Evolutionary conservation across 2,329 filamentous ascomycete genomes (phyloP).

Genomic region (Fusarium staphyleae): DNA sequence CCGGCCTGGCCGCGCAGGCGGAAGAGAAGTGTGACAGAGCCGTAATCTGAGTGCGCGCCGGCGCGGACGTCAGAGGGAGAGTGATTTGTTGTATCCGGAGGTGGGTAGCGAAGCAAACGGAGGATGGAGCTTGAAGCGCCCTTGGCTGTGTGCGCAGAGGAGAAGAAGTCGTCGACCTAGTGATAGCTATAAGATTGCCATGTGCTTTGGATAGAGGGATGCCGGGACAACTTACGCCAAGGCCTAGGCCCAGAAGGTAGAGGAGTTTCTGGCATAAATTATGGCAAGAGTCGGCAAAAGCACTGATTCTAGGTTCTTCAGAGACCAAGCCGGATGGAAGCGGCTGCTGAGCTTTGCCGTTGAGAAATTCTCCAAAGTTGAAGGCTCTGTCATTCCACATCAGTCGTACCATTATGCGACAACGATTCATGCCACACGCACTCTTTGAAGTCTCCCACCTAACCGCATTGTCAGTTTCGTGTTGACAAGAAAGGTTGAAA

Average conservation of each 20-base stretch:
- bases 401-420: background rate
- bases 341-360: slow-evolving; percentile 76
- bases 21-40: slow-evolving; percentile 78
- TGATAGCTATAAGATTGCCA: slow-evolving; percentile 3
- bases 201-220: no score
- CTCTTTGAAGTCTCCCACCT: slow-evolving; percentile 91
- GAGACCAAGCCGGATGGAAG: slow-evolving; percentile 70
- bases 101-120: slow-evolving; percentile 77
- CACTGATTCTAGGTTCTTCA: slow-evolving; percentile 66
- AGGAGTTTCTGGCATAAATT: slow-evolving; percentile 76
- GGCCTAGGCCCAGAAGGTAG: slow-evolving; percentile 77
- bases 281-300: slow-evolving; percentile 76
- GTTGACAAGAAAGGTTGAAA: background rate
- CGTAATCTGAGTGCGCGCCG: slow-evolving; percentile 91
- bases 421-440: slow-evolving; percentile 47
- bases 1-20: slow-evolving; percentile 85
- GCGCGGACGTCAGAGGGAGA: slow-evolving; percentile 74
- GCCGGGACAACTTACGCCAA: slow-evolving; percentile 59
- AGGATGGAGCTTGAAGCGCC: slow-evolving; percentile 66
- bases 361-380: slow-evolving; percentile 83
- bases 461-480: background rate
- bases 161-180: slow-evolving; percentile 62
- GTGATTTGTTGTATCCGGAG: slow-evolving; percentile 54
- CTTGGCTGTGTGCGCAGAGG: slow-evolving; percentile 55
- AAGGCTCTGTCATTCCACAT: slow-evolving; percentile 69